Conservation (phyloP, 164 flowering plant genomes). For the Nelumbo lutea region DNA sequence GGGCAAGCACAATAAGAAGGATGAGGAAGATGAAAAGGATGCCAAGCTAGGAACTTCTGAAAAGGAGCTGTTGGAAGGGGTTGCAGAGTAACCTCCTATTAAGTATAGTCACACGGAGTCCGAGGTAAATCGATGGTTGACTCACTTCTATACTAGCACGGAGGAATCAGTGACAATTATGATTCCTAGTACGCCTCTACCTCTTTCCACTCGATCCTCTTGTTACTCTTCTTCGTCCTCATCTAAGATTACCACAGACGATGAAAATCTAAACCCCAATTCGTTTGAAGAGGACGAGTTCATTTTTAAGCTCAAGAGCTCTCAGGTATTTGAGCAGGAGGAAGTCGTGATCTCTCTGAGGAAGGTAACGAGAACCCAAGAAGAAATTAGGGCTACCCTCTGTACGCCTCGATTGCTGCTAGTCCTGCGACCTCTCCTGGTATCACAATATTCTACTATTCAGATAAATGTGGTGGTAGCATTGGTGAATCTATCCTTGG, state of each 20-base stretch:
- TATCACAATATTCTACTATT: constrained; percentile 39
- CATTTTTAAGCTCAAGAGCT: constrained; percentile 22
- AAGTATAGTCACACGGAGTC: constrained; percentile 44
- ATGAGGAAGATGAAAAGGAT: not conserved
- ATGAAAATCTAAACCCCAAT: too few species aligned
- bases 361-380: constrained; percentile 44
- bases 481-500: constrained; percentile 77
- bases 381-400: constrained; percentile 43
- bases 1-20: not conserved
- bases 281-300: too few species aligned
- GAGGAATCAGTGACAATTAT: constrained; percentile 51
- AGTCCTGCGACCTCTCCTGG: constrained; percentile 39
- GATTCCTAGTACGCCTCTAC: constrained; percentile 28
- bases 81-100: constrained; percentile 48
- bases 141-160: constrained; percentile 42
- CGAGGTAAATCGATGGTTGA: constrained; percentile 42
- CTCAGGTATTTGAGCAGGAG: constrained; percentile 59
- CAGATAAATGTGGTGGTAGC: constrained; percentile 78
- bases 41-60: constrained; percentile 36
- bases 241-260: too few species aligned
- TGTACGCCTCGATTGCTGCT: constrained; percentile 52
- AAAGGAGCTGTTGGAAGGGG: constrained; percentile 5
- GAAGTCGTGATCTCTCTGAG: constrained; percentile 49
- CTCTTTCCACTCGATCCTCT: too few species aligned
- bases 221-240: too few species aligned